phyloP scores from a whole-genome alignment of 352 stramenopile genomes.

The Globisporangium uncinulatum region DNA sequence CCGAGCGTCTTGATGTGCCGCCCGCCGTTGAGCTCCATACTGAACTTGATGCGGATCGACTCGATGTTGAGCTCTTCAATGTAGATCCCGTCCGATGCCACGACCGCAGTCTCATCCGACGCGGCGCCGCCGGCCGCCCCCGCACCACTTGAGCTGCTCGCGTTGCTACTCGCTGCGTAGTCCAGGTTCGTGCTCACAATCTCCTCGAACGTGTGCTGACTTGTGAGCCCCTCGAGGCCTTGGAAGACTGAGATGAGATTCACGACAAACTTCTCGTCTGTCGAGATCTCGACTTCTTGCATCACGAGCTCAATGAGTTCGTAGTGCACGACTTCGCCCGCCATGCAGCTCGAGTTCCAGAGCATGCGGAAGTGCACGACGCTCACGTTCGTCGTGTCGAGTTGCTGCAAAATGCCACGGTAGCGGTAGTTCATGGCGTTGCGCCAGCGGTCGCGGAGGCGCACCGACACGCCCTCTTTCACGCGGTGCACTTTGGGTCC shows the following conservation, averaged over 20 bases:
- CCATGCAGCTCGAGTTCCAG: slow-evolving; percentile 76
- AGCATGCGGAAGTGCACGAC: slow-evolving; percentile 85
- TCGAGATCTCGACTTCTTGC: slow-evolving; percentile 86
- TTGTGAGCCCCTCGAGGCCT: slow-evolving; percentile 68
- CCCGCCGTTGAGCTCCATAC: slow-evolving; percentile 81
- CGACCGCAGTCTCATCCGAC: slow-evolving; percentile 13
- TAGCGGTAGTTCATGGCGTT: slow-evolving; percentile 84
- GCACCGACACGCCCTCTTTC: slow-evolving; percentile 84
- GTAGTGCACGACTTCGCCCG: slow-evolving; percentile 79
- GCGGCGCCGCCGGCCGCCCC: neutral
- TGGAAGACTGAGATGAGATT: slow-evolving; percentile 89
- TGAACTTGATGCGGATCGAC: slow-evolving; percentile 80
- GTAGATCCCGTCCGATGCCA: slow-evolving; percentile 62
- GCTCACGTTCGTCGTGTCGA: slow-evolving; percentile 61
- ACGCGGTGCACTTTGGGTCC: slow-evolving; percentile 76
- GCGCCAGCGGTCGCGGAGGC: slow-evolving; percentile 75
- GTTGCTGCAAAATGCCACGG: slow-evolving; percentile 71
- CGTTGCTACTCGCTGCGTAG: slow-evolving; percentile 28
- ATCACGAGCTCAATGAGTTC: slow-evolving; percentile 84
- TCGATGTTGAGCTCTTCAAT: slow-evolving; percentile 86
- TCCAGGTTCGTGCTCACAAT: slow-evolving; percentile 75
- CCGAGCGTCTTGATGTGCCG: slow-evolving; percentile 82
- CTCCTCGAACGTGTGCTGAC: slow-evolving; percentile 71
- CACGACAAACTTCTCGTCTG: slow-evolving; percentile 88
- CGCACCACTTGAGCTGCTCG: slow-evolving; percentile 14